Conservation (phyloP, 768 basidiomycete species). For the Russula olivacea region DNA sequence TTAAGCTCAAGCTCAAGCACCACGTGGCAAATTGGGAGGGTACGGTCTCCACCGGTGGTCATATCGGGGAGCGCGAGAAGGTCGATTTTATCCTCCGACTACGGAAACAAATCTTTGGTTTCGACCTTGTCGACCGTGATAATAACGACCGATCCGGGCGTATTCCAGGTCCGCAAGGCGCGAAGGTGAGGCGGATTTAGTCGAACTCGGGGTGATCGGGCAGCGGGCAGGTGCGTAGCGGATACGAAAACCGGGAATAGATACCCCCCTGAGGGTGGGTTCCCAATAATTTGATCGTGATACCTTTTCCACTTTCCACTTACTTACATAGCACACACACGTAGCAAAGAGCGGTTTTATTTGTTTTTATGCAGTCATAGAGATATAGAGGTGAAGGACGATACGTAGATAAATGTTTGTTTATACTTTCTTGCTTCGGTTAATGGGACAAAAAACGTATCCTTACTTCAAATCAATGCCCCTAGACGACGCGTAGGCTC, state of each 20-base stretch:
- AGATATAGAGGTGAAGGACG: background rate
- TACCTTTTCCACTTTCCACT: no score
- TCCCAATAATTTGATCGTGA: background rate
- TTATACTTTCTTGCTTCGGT: background rate
- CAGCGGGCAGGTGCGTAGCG: background rate
- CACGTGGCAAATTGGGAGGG: background rate
- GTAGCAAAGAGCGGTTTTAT: background rate
- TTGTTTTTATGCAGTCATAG: background rate
- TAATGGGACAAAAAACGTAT: no score
- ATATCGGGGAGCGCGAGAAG: background rate
- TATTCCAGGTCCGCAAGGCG: conserved; percentile 9
- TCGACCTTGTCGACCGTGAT: background rate
- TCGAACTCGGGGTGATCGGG: background rate
- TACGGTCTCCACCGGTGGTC: background rate
- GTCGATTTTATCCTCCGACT: background rate
- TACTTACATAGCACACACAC: background rate
- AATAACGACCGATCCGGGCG: background rate
- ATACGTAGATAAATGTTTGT: background rate
- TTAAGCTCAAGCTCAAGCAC: no score
- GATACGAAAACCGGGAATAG: background rate
- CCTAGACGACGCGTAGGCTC: no score
- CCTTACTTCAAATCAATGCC: no score
- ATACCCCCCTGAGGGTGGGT: background rate
- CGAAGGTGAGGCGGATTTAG: background rate
- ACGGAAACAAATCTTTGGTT: background rate